A percentile compares a stretch with the other conserved stretches of the same genome.
phyloP scores from a whole-genome alignment of 257 asterid species.

The Solanum pimpinellifolium region DNA sequence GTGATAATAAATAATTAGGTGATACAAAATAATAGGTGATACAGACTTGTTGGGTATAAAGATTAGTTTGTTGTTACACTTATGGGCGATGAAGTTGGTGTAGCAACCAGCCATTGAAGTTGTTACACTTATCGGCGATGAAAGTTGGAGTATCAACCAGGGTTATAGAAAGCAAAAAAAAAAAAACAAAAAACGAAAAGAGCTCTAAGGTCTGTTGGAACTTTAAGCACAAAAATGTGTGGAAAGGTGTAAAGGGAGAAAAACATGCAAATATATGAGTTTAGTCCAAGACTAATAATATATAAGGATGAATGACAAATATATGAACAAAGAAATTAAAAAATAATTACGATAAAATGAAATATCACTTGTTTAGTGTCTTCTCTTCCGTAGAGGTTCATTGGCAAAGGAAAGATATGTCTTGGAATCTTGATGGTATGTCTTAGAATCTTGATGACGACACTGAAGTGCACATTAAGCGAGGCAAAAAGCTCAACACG shows the following conservation, averaged over 20 bases:
- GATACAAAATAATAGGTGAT: background rate
- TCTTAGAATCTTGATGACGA: background rate
- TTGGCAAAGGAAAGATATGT: background rate
- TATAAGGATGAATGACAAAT: background rate
- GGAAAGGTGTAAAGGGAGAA: background rate
- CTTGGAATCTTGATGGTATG: background rate
- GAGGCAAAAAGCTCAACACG: background rate
- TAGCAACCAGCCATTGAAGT: background rate
- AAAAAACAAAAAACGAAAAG: fast-evolving
- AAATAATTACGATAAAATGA: background rate
- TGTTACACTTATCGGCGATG: background rate
- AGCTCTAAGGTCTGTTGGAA: background rate
- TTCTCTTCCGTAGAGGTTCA: background rate
- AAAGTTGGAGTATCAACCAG: background rate
- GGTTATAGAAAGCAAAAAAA: background rate
- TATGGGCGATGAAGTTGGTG: background rate
- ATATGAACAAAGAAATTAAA: background rate
- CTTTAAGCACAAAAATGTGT: too few relatives aligned
- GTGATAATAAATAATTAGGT: background rate
- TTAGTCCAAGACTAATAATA: background rate
- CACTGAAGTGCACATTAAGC: background rate
- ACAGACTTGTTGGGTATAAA: background rate
- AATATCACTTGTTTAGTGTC: background rate
- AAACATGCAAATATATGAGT: background rate
- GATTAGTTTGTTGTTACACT: background rate